A percentile compares a stretch with the other conserved stretches of the same genome.
Conservation (phyloP, 257 asterid genomes). For the Solanum tacnaense region DNA sequence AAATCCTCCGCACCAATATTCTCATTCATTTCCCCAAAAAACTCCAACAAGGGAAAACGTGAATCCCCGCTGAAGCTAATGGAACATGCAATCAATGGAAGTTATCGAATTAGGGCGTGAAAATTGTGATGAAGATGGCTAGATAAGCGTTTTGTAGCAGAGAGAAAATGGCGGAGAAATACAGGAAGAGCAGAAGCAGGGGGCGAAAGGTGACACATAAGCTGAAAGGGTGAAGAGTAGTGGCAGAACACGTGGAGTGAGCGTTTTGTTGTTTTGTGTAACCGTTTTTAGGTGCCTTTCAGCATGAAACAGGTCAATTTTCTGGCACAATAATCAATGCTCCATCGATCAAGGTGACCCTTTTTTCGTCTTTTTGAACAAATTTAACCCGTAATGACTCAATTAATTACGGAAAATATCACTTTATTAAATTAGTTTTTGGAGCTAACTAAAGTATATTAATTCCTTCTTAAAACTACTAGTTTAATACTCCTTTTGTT, state of each 20-base stretch:
- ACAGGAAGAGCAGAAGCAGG: not conserved
- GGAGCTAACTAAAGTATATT: not conserved
- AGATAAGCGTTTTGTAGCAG: not conserved
- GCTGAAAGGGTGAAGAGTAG: not conserved
- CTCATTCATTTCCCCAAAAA: conserved; percentile 31
- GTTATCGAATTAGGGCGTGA: not conserved
- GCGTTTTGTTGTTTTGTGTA: not conserved
- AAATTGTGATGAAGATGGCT: not conserved
- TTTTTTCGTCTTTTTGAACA: not conserved
- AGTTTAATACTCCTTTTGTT: too few relatives aligned
- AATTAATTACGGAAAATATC: not conserved
- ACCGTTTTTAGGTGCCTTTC: not conserved
- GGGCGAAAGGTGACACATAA: not conserved
- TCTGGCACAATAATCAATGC: not conserved
- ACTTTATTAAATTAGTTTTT: not conserved
- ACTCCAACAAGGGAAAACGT: not conserved
- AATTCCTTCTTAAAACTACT: not conserved
- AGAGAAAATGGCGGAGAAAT: not conserved
- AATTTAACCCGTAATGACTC: not conserved
- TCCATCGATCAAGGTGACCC: not conserved
- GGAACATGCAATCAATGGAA: not conserved
- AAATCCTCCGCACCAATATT: conserved; percentile 31
- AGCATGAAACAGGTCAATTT: not conserved
- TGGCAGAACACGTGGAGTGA: not conserved
- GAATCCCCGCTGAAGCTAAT: not conserved